A percentile compares a stretch with the other conserved stretches of the same genome.
These are phyloP conservation scores for Malus hybrid DNA, from an alignment of 331 rosid species.

Conservation along the genomic window DNA sequence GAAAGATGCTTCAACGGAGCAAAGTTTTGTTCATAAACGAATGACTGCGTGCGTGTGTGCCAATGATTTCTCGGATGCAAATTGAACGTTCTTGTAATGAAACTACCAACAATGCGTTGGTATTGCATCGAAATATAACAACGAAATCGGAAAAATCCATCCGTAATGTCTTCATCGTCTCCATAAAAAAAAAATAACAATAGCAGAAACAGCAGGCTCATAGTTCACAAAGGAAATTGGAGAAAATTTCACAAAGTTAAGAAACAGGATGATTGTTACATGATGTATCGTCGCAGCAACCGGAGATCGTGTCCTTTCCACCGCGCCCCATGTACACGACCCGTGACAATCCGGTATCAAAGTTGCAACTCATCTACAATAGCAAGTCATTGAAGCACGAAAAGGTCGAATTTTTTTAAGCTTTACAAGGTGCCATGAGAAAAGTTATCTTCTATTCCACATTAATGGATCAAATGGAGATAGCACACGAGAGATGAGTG, in stretches of 20 bases:
- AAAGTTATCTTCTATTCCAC: constrained; percentile 22
- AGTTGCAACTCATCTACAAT: constrained; percentile 20
- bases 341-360: constrained; percentile 21
- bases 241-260: background rate
- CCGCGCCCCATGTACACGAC: constrained; percentile 29
- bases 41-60: background rate
- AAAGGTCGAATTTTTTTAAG: constrained; percentile 21
- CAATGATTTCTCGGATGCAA: background rate
- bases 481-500: constrained; percentile 16
- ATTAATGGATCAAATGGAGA: constrained; percentile 10
- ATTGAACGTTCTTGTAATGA: constrained; percentile 2
- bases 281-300: background rate
- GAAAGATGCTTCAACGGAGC: background rate
- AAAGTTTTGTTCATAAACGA: constrained; percentile 9
- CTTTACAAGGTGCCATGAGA: constrained; percentile 29
- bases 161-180: background rate
- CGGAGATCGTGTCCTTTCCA: constrained; percentile 2
- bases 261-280: constrained; percentile 6
- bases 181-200: background rate
- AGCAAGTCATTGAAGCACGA: constrained; percentile 14
- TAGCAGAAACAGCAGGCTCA: background rate
- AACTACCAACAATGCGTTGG: no score
- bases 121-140: background rate
- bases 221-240: constrained; percentile 6
- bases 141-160: background rate